A percentile compares a stretch with the other conserved stretches of the same genome.
These are phyloP conservation scores for Rhodosporidiobolus odoratus DNA, from an alignment of 768 basidiomycete species.

Conservation along the genomic window DNA sequence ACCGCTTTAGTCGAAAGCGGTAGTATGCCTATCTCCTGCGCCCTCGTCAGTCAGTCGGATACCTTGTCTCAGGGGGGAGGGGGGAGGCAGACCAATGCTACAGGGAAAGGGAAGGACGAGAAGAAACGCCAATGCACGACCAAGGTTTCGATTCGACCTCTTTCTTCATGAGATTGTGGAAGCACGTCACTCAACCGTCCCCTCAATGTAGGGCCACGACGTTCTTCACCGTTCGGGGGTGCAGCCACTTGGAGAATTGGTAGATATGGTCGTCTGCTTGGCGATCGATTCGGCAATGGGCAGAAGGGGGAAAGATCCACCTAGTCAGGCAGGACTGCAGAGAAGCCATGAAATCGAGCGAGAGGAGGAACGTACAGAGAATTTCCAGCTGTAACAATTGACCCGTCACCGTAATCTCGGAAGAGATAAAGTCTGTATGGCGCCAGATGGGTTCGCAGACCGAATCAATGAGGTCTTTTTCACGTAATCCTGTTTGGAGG, in stretches of 20 bases:
- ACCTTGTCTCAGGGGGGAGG: background rate
- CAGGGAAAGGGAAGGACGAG: too few species aligned
- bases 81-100: too few species aligned
- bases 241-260: background rate
- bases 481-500: slow-evolving; percentile 41
- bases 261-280: slow-evolving; percentile 10
- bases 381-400: slow-evolving; percentile 55
- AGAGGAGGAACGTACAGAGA: slow-evolving; percentile 16
- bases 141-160: slow-evolving; percentile 17
- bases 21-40: background rate
- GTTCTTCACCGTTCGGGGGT: background rate
- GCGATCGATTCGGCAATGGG: background rate
- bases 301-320: too few species aligned
- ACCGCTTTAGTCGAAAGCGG: background rate
- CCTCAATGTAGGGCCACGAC: background rate
- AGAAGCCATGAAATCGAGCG: background rate
- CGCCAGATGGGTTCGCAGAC: slow-evolving; percentile 53
- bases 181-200: background rate
- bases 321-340: background rate
- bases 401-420: slow-evolving; percentile 55
- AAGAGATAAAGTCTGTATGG: slow-evolving; percentile 44
- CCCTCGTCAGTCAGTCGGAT: too few species aligned
- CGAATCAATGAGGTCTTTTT: slow-evolving; percentile 54
- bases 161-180: slow-evolving; percentile 14
- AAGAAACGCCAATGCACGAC: slow-evolving; percentile 1